Evolutionary conservation across 192 early-diverging fungal genomes (phyloP).

Genomic region (Entomortierella beljakovae): DNA sequence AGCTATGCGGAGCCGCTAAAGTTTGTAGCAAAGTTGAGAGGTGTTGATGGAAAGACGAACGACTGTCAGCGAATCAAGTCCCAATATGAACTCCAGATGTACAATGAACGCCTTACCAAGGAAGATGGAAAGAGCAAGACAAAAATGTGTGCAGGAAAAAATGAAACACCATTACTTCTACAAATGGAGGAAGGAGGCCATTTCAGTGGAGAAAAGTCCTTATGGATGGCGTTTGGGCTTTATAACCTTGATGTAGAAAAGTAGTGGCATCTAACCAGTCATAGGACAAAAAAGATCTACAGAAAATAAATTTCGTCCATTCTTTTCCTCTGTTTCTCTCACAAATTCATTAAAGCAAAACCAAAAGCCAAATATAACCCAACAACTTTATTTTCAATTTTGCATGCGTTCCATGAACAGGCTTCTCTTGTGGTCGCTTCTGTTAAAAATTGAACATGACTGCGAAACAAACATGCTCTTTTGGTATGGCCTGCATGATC

Average conservation of each 20-base stretch:
- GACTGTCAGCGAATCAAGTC: constrained; percentile 21
- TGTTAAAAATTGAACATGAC: too few relatives aligned
- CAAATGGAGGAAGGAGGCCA: constrained; percentile 47
- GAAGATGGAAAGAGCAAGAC: constrained; percentile 12
- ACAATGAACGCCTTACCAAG: too few relatives aligned
- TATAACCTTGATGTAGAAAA: constrained; percentile 27
- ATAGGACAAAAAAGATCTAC: not conserved
- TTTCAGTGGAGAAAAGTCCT: constrained; percentile 27
- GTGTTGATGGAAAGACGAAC: constrained; percentile 46
- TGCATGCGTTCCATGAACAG: too few relatives aligned
- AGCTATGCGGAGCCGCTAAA: constrained; percentile 50
- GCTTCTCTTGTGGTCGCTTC: too few relatives aligned
- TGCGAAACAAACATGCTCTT: too few relatives aligned
- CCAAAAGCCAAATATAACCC: too few relatives aligned
- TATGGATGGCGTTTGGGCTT: constrained; percentile 53
- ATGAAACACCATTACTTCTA: constrained; percentile 40
- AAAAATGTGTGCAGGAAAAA: constrained; percentile 24
- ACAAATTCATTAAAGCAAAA: too few relatives aligned
- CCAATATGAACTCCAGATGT: too few relatives aligned
- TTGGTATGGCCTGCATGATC: too few relatives aligned
- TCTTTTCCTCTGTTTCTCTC: too few relatives aligned
- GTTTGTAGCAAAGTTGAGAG: constrained; percentile 46
- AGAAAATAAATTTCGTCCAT: too few relatives aligned
- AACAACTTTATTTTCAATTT: too few relatives aligned
- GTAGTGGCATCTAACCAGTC: not conserved